Base-by-base conservation (phyloP, 2,329 filamentous ascomycete species). In the Metarhizium anisopliae region DNA sequence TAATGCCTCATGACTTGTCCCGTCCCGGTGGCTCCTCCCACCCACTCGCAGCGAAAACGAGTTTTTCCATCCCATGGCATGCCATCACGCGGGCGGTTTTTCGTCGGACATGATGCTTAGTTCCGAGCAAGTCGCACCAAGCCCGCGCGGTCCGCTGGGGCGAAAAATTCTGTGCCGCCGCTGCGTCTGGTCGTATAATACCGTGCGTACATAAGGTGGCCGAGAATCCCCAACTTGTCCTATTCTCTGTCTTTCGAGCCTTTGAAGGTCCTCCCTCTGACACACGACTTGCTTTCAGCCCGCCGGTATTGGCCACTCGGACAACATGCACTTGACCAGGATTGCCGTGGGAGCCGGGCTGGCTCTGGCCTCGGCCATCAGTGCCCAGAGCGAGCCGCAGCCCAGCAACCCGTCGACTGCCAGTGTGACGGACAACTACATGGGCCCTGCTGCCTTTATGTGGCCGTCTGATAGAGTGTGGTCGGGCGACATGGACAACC, bases 381-480 rank as follows among this genome's bases (percentile, higher is more conserved):
- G 32, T 16, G 54, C 42, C 16, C 51, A 58, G n/a, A 40, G 20
- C 25, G 35, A 52, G 29, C 32, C 32, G 32, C 6, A 35, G 10
- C 32, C 32, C 32, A 35, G 32, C 32, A 56, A 56, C 25, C 54
- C 56, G 18, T 56, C 56, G 6, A 54, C 51, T 1, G 35, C 56
- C 13, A 50, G 51, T 36, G 43, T 50, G 2, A 56, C 40, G 14
- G 47, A 52, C 16, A 38, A 50, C 14, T 10, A 57, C 32, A 61
- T 62, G 56, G 79, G 78, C 14, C 78, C 79, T 10, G 77, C 77
- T 29, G 76, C 74, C 8, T 79, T 83, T 62, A 67, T 82, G 62
- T 83, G 80, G 79, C 80, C 79, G 3, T 64, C 70, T 11, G 77
- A 81, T 62, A 72, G 79, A 38, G 66, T 67, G 50, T 83, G 79